A percentile compares a stretch with the other conserved stretches of the same genome.
Conservation (phyloP, 768 basidiomycete species). For the Porphyrellus cyaneotinctus region DNA sequence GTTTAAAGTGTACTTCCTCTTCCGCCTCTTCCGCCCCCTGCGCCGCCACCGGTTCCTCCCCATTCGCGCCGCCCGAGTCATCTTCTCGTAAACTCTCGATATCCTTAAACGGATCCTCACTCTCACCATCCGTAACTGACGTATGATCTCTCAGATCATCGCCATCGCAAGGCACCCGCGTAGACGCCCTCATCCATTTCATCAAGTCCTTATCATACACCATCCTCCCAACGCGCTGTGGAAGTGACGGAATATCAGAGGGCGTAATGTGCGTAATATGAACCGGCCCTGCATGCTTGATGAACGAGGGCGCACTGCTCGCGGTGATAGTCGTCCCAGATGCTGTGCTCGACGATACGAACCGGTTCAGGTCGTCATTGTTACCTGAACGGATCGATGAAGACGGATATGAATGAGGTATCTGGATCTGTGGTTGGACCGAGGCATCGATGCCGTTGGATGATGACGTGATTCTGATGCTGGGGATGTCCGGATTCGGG, state of each 20-base stretch:
- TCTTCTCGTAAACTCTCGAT: constrained; percentile 83
- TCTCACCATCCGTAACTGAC: constrained; percentile 41
- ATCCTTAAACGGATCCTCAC: constrained; percentile 89
- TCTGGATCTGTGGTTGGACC: constrained; percentile 32
- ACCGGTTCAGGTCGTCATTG: constrained; percentile 78
- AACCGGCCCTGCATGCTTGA: constrained; percentile 76
- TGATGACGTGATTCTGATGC: constrained; percentile 29
- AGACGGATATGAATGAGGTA: constrained; percentile 41
- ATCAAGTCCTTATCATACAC: constrained; percentile 77
- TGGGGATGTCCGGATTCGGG: constrained; percentile 18
- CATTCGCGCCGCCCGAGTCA: constrained; percentile 32
- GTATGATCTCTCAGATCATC: constrained; percentile 32
- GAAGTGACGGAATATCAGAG: constrained; percentile 67
- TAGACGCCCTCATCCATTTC: constrained; percentile 75
- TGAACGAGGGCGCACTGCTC: constrained; percentile 74
- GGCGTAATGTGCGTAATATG: constrained; percentile 81
- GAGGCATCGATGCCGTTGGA: constrained; percentile 22
- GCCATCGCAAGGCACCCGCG: constrained; percentile 29
- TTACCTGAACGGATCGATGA: constrained; percentile 48
- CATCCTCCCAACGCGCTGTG: constrained; percentile 84
- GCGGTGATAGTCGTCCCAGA: constrained; percentile 69
- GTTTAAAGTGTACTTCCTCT: constrained; percentile 14
- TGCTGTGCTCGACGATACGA: constrained; percentile 84
- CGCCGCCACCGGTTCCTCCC: constrained; percentile 4
- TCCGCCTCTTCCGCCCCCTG: constrained; percentile 12